Conservation (phyloP, 2,329 filamentous ascomycete species). For the Leptographium flavum region DNA sequence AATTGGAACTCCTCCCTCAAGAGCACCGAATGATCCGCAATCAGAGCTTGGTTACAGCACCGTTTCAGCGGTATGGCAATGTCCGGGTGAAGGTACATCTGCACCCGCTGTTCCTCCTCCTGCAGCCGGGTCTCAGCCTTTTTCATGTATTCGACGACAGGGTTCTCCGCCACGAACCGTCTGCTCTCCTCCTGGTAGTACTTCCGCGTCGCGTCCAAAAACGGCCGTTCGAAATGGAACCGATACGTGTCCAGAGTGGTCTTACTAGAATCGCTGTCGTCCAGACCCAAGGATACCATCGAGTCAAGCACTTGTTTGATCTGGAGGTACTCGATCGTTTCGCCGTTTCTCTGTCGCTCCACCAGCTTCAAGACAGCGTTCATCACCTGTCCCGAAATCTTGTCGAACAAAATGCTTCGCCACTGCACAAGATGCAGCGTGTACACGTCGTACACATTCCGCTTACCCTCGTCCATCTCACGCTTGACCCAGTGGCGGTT, state of each 20-base stretch:
- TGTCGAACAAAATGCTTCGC: conserved; percentile 79
- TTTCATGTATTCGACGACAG: conserved; percentile 99
- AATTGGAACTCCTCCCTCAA: conserved; percentile 92
- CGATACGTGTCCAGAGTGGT: conserved; percentile 93
- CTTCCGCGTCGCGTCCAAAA: conserved; percentile 65
- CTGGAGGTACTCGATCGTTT: conserved; percentile 93
- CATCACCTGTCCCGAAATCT: conserved; percentile 83
- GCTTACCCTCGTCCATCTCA: conserved; percentile 97
- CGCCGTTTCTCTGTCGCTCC: conserved; percentile 91
- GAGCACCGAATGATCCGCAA: conserved; percentile 73
- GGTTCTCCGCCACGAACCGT: conserved; percentile 91
- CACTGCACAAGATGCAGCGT: conserved; percentile 92
- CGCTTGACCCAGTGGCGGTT: conserved; percentile 98
- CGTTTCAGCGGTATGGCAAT: conserved; percentile 76
- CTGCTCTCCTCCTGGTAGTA: conserved; percentile 92
- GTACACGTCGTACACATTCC: conserved; percentile 96
- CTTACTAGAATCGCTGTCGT: conserved; percentile 85
- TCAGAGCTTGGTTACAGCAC: conserved; percentile 76
- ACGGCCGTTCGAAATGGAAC: conserved; percentile 82
- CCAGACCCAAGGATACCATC: conserved; percentile 85
- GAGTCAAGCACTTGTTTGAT: conserved; percentile 97
- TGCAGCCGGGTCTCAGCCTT: conserved; percentile 83
- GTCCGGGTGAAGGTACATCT: conserved; percentile 80
- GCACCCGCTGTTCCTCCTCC: conserved; percentile 89
- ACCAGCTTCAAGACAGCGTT: conserved; percentile 85